Conservation (phyloP, 2,329 filamentous ascomycete species). For the Botrytis byssoidea region DNA sequence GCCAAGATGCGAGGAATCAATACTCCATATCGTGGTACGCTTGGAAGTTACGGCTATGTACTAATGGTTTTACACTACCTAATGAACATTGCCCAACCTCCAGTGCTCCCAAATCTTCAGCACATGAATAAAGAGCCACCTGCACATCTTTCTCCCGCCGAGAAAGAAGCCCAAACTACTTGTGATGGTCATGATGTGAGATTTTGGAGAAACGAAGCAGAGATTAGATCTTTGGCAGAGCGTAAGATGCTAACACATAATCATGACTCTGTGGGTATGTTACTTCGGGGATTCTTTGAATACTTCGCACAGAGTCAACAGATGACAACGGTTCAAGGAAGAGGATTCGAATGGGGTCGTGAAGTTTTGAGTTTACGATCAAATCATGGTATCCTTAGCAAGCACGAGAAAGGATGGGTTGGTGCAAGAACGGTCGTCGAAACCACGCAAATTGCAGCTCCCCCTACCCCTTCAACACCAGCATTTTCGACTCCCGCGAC, state of each 20-base stretch:
- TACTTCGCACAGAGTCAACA: conserved; percentile 68
- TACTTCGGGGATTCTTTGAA: conserved; percentile 83
- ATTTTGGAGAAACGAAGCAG: conserved; percentile 74
- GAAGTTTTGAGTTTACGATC: conserved; percentile 78
- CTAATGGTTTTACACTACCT: conserved; percentile 91
- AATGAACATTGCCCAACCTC: conserved; percentile 75
- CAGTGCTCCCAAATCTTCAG: conserved; percentile 83
- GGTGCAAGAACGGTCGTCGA: conserved; percentile 71
- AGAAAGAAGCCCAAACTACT: conserved; percentile 41
- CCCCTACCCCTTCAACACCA: conserved; percentile 30
- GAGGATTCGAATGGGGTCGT: conserved; percentile 75
- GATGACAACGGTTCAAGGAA: conserved; percentile 51
- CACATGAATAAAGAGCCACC: conserved; percentile 49
- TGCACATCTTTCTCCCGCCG: conserved; percentile 44
- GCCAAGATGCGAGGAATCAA: conserved; percentile 84
- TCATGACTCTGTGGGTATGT: conserved; percentile 62
- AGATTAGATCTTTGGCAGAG: conserved; percentile 61
- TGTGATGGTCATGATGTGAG: conserved; percentile 68
- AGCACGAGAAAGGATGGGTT: conserved; percentile 81
- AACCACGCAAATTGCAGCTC: conserved; percentile 42
- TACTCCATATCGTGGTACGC: conserved; percentile 77
- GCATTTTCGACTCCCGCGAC: conserved; percentile 12
- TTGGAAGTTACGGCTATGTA: conserved; percentile 89
- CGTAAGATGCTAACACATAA: conserved; percentile 65
- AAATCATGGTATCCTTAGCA: conserved; percentile 66